Evolutionary conservation across 805 yeast species (phyloP), one percentile per base, ranked within the genome.

Genomic region (Alloascoidea hylecoeti): DNA sequence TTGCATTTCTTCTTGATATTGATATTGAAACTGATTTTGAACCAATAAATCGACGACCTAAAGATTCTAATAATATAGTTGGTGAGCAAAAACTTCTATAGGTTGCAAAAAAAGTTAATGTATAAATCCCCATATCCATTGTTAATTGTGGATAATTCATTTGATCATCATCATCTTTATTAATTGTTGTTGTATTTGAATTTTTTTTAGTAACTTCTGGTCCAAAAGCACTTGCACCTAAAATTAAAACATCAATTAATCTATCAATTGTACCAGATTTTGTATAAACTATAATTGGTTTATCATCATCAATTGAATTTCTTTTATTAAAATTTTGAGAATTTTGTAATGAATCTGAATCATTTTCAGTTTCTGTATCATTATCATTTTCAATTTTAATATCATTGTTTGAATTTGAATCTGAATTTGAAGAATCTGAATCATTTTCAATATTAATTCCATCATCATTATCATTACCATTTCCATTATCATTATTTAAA

Each of bases 211-310:
- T 23, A 5, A 49, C 44, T 33, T 51, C 52, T 3, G 58, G 48
- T 2, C 63, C 61, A 50, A 73, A 85, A 39, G 70, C 74, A 46
- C 69, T 70, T 32, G 70, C 78, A 15, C 81, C 89, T 52, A 71
- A 64, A 3, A 89, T 85, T 38, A 89, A 57, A 16, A 88, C 66
- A 55, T 89, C 96, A 39, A 86, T 66, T 47, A 89, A 64, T 46
- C 75, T 74, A 34, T 83, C 92, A 40, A 84, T 57, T 1, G 82
- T 68, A 1, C 92, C 92, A 3, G 83, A 71, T 47, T 75, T 77
- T 17, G 74, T 57, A 4, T 70, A 78, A 4, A 72, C 78, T 39
- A 58, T 53, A 16, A 65, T 50, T 39, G 49, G 5, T 16, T 38
- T 18, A n/a, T 23, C 30, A 9, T n/a, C n/a, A n/a, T n/a, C n/a